Evolutionary conservation across 202 grass and related monocot genomes (phyloP).

Genomic region (Musa balbisiana): DNA sequence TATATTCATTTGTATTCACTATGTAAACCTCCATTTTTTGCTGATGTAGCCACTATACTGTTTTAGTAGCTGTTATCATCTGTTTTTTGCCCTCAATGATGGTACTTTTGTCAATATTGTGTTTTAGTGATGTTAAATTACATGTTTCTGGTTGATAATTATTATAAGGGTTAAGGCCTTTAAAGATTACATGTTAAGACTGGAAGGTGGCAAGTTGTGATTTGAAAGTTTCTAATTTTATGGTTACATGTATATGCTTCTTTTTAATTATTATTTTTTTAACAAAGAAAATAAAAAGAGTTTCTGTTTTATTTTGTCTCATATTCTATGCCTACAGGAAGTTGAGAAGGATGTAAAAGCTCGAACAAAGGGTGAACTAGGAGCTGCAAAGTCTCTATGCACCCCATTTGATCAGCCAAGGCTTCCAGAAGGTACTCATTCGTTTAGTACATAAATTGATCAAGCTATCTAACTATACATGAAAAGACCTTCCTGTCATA

Average conservation of each 20-base stretch:
- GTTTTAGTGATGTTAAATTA: too few relatives aligned
- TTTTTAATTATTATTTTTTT: neutral
- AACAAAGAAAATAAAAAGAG: too few relatives aligned
- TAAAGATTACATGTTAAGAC: too few relatives aligned
- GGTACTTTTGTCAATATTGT: too few relatives aligned
- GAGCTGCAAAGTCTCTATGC: slow-evolving; percentile 87
- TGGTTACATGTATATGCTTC: neutral
- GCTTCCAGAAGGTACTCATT: slow-evolving; percentile 58
- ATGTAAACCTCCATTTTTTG: too few relatives aligned
- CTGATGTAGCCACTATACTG: too few relatives aligned
- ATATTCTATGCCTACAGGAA: slow-evolving; percentile 36
- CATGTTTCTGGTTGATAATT: too few relatives aligned
- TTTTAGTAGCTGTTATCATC: neutral
- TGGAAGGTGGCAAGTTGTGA: neutral
- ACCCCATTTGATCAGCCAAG: slow-evolving; percentile 90
- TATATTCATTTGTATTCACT: too few relatives aligned
- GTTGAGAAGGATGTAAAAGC: slow-evolving; percentile 91
- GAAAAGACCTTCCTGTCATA: too few relatives aligned
- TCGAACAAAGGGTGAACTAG: slow-evolving; percentile 68
- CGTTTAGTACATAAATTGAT: too few relatives aligned
- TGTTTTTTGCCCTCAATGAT: neutral
- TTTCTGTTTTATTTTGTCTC: neutral
- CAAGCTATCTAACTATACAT: neutral
- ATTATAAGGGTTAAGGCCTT: too few relatives aligned
- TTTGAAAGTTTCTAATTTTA: neutral